A percentile compares a stretch with the other conserved stretches of the same genome.
Conservation (phyloP, 306 rosid genomes). For the Prunus dulcis region DNA sequence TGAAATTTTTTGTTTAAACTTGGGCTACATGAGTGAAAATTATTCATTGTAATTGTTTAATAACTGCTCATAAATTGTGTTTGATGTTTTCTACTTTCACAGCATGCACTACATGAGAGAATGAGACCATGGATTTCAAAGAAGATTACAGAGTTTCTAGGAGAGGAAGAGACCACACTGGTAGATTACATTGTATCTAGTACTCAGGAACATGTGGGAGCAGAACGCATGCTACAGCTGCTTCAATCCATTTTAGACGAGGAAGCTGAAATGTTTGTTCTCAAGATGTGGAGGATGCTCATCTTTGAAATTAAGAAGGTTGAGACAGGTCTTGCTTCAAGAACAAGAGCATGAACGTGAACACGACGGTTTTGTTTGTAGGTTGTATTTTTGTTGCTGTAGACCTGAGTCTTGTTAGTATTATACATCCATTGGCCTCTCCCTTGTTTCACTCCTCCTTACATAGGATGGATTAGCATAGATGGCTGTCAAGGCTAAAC, state of each 20-base stretch:
- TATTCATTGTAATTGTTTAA: background rate
- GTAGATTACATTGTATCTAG: slow-evolving; percentile 95
- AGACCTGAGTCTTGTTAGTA: background rate
- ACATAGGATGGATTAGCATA: background rate
- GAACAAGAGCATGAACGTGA: slow-evolving; percentile 61
- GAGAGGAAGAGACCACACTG: slow-evolving; percentile 91
- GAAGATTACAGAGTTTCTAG: slow-evolving; percentile 86
- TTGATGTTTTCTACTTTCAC: slow-evolving; percentile 22
- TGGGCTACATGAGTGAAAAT: background rate
- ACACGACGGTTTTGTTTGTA: slow-evolving; percentile 13
- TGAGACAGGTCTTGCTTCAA: slow-evolving; percentile 74
- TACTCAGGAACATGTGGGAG: slow-evolving; percentile 88
- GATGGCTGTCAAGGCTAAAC: slow-evolving; percentile 5
- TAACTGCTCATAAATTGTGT: background rate
- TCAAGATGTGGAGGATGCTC: slow-evolving; percentile 99
- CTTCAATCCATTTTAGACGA: slow-evolving; percentile 93
- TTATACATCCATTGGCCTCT: background rate
- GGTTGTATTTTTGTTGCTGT: background rate
- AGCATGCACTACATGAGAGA: slow-evolving; percentile 89
- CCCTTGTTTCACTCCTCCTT: background rate
- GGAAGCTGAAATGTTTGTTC: slow-evolving; percentile 99
- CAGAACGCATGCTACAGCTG: slow-evolving; percentile 90
- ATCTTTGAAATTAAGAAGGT: slow-evolving; percentile 98
- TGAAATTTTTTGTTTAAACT: background rate
- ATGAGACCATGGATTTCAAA: slow-evolving; percentile 99